Evolutionary conservation across 306 rosid genomes (phyloP).

Genomic region (Cotoneaster glaucophyllus): DNA sequence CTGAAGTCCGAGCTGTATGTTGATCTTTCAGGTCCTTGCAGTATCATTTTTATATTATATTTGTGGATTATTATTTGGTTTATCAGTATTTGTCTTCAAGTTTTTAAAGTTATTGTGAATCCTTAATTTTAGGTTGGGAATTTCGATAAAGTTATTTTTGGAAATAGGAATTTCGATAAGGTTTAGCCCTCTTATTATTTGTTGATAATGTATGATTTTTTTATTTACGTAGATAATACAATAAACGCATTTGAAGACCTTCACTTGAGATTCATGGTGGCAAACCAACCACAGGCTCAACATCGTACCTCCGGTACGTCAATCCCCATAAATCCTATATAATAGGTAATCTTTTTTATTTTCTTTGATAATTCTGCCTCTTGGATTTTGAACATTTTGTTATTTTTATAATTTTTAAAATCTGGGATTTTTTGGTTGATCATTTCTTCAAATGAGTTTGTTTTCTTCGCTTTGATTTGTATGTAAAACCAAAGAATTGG

Average conservation of each 20-base stretch:
- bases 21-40: background rate
- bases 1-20: slow-evolving; percentile 16
- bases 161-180: no score
- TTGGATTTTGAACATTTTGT: background rate
- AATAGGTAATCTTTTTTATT: background rate
- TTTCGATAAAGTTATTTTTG: no score
- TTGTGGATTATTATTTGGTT: background rate
- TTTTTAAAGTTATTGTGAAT: no score
- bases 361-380: background rate
- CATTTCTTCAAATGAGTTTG: background rate
- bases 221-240: no score
- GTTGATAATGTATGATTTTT: no score
- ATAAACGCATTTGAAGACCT: slow-evolving; percentile 21
- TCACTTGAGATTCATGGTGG: slow-evolving; percentile 62
- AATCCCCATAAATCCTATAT: background rate
- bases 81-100: no score
- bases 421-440: background rate
- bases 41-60: background rate
- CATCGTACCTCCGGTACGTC: slow-evolving; percentile 61
- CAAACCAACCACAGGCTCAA: slow-evolving; percentile 52
- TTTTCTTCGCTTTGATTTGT: background rate
- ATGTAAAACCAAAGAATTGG: background rate
- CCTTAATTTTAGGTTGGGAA: no score
- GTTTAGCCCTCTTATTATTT: no score
- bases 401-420: background rate